Conservation (phyloP, 345 rosid genomes). For the Dipteronia dyeriana region DNA sequence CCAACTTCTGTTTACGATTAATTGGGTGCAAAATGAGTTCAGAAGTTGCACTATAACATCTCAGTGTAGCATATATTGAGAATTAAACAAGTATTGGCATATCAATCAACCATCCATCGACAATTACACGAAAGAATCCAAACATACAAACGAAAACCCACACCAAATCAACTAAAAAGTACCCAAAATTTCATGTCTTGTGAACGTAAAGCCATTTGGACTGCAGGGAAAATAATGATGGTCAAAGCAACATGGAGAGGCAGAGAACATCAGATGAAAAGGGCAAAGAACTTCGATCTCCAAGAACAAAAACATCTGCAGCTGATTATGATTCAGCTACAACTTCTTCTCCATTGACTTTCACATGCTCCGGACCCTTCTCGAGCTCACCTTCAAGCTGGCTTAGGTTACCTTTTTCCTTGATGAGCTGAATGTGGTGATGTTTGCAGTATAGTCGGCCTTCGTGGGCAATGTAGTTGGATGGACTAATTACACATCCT, state of each 20-base stretch:
- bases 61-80: constrained; percentile 3
- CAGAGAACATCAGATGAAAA: constrained; percentile 5
- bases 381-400: constrained; percentile 82
- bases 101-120: constrained; percentile 26
- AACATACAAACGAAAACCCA: constrained; percentile 26
- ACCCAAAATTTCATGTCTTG: constrained; percentile 18
- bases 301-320: background rate
- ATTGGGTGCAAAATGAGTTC: constrained; percentile 3
- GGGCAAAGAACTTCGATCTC: background rate
- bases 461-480: constrained; percentile 93
- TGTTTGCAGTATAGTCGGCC: constrained; percentile 96
- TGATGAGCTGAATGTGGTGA: constrained; percentile 92
- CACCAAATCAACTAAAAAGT: constrained; percentile 24
- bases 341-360: constrained; percentile 37
- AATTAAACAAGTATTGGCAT: constrained; percentile 23
- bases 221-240: constrained; percentile 22
- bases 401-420: constrained; percentile 93
- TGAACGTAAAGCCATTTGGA: constrained; percentile 21
- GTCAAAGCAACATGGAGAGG: constrained; percentile 1
- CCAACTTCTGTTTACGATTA: background rate
- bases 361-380: constrained; percentile 31
- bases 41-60: constrained; percentile 7
- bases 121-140: constrained; percentile 11
- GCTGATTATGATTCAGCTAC: constrained; percentile 29
- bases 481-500: constrained; percentile 91